Base-by-base conservation (phyloP, 2,329 filamentous ascomycete species). In the Aspergillus sp. region DNA sequence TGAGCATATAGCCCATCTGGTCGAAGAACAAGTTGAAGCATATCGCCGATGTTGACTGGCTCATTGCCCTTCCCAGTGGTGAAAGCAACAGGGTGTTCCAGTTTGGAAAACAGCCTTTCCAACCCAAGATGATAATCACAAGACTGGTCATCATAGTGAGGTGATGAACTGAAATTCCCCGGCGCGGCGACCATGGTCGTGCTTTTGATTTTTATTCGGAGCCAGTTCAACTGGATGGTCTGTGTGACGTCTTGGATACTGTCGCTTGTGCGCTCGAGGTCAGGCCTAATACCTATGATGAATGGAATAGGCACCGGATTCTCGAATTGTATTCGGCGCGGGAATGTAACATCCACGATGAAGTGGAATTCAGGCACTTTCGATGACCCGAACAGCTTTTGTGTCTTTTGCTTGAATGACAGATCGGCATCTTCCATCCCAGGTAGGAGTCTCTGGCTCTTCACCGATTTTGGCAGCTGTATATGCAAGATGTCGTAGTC, bases 321-420 rank as follows among this genome's bases (percentile, higher is more conserved):
- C 14, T 58, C 55, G 6, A 69, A 31, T 26, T 68, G 62, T 46
- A 79, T 62, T 0, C 69, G 59, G 0, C 51, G 52, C 0, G 77
- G 77, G 1, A 65, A 61, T 2, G 67, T 61, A 1, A 74, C 53
- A 6, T 70, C 55, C 0, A 76, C 18, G 0, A 61, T 55, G 45
- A 71, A 77, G 0, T 22, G 31, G 2, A 77, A 68, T 1, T 53
- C 36, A 0, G 78, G 78, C 0, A 76, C 68, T n/a, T 69, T 75
- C 11, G 73, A 71, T 0, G 70, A 70, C 2, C 61, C 61, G 4
- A 79, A 71, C 2, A 76, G 52, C 36, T 71, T 69, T 9, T 70
- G 71, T 0, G 69, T 66, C 55, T 69, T 76, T 51, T 77, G 72
- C 11, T 66, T 71, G 29, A 78, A 65, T 0, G 69, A 67, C 16